Conservation (phyloP, 2,329 filamentous ascomycete species). For the Fusarium vanettenii region DNA sequence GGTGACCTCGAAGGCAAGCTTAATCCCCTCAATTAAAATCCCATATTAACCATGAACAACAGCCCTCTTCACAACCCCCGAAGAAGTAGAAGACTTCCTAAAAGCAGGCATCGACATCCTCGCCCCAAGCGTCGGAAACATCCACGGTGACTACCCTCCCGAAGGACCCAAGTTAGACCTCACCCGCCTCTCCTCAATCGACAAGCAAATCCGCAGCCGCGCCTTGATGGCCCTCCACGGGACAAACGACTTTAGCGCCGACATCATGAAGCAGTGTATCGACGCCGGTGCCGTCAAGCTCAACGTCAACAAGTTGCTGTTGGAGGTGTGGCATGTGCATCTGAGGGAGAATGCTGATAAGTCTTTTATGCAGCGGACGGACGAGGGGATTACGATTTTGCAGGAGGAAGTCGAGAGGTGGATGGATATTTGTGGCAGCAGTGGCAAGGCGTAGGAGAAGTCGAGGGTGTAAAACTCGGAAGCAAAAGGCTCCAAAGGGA, state of each 20-base stretch:
- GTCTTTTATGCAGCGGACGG: conserved; percentile 15
- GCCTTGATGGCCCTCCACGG: conserved; percentile 64
- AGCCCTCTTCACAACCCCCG: conserved; percentile 68
- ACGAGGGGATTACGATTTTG: conserved; percentile 25
- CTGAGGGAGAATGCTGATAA: conserved; percentile 1
- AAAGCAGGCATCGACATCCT: conserved; percentile 79
- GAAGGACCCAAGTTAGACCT: conserved; percentile 71
- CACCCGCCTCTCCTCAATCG: conserved; percentile 51
- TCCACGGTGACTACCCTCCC: conserved; percentile 79
- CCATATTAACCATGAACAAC: neutral
- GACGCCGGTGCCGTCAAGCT: conserved; percentile 63
- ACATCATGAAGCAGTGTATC: conserved; percentile 65
- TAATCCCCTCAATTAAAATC: neutral
- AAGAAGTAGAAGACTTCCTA: conserved; percentile 77
- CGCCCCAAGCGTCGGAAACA: conserved; percentile 80
- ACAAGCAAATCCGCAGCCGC: conserved; percentile 47
- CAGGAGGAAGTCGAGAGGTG: conserved; percentile 31
- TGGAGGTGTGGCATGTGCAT: conserved; percentile 46
- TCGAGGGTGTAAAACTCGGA: neutral
- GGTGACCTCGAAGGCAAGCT: conserved; percentile 55
- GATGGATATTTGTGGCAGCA: conserved; percentile 34
- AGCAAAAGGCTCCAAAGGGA: neutral
- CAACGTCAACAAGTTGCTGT: conserved; percentile 67
- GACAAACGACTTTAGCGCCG: conserved; percentile 64
- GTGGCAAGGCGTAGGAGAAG: conserved; percentile 16